Percentiles rank a stretch among this genome's conserved stretches.
phyloP scores from a whole-genome alignment of 1,284 basidiomycete genomes.

The Malassezia psittaci region DNA sequence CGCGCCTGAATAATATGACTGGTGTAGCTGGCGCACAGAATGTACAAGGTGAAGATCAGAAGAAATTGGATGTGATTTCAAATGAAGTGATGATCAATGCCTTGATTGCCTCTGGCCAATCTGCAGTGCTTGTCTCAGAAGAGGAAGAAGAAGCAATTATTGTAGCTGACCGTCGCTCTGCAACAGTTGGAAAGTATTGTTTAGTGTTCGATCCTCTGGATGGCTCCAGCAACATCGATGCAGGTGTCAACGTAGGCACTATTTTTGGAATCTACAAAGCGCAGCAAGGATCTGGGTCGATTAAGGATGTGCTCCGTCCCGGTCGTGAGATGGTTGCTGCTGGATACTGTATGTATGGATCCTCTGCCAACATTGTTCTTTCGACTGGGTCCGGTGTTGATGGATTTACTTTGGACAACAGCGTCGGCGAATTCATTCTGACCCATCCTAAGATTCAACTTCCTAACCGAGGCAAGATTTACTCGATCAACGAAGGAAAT shows the following conservation, averaged over 20 bases:
- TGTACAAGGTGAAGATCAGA: constrained; percentile 97
- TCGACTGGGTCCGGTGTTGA: constrained; percentile 93
- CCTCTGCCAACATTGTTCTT: constrained; percentile 91
- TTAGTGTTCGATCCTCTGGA: constrained; percentile 98
- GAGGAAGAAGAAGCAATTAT: constrained; percentile 86
- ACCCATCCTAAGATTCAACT: constrained; percentile 96
- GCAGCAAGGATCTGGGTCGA: constrained; percentile 62
- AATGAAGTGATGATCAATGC: constrained; percentile 99
- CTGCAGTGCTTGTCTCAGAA: constrained; percentile 90
- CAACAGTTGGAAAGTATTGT: constrained; percentile 56
- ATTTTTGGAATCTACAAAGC: constrained; percentile 97
- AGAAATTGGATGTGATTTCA: constrained; percentile 93
- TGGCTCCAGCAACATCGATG: constrained; percentile 97
- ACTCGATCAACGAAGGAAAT: constrained; percentile 99
- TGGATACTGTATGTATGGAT: constrained; percentile 75
- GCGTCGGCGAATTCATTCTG: constrained; percentile 84
- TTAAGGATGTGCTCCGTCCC: constrained; percentile 82
- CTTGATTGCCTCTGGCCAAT: constrained; percentile 83
- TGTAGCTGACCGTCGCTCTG: constrained; percentile 56
- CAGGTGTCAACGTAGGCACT: constrained; percentile 98
- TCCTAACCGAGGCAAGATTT: constrained; percentile 90
- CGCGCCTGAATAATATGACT: constrained; percentile 93
- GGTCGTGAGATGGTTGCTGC: constrained; percentile 97
- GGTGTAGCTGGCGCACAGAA: constrained; percentile 92
- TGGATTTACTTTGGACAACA: constrained; percentile 91